These are phyloP conservation scores for Gardenia jasminoides DNA, from an alignment of 257 asterid species.

Conservation along the genomic window DNA sequence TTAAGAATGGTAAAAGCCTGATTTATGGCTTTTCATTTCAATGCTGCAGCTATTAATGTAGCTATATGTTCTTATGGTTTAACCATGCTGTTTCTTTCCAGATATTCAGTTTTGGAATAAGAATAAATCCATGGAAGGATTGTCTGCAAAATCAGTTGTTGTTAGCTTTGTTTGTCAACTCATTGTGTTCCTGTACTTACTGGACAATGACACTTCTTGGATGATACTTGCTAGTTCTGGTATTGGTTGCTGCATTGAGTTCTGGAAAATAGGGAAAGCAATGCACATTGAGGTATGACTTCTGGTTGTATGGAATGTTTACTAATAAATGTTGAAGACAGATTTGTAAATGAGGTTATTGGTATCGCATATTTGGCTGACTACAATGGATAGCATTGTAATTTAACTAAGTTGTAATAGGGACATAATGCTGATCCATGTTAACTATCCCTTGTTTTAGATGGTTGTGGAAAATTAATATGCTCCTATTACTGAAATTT, in stretches of 20 bases:
- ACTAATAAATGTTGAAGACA: neutral
- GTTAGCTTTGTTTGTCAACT: slow-evolving; percentile 90
- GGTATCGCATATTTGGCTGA: neutral
- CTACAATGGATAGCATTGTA: neutral
- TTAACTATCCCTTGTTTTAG: too few species aligned
- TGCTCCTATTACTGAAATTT: too few species aligned
- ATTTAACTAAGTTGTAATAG: neutral
- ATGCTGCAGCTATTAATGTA: neutral
- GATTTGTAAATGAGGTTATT: neutral
- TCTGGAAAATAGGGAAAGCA: slow-evolving; percentile 99
- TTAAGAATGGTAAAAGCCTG: slow-evolving; percentile 73
- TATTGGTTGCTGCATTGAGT: slow-evolving; percentile 96
- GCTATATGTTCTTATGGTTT: neutral
- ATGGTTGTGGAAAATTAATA: too few species aligned
- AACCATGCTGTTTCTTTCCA: slow-evolving; percentile 22
- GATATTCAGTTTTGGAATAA: slow-evolving; percentile 99
- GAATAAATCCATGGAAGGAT: slow-evolving; percentile 98
- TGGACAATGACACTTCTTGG: slow-evolving; percentile 98
- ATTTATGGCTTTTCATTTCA: neutral
- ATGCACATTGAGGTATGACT: slow-evolving; percentile 90
- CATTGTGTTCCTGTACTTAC: slow-evolving; percentile 86
- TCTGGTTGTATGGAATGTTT: neutral
- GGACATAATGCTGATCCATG: neutral
- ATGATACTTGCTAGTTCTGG: slow-evolving; percentile 99
- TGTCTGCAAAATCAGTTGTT: slow-evolving; percentile 90